Evolutionary conservation across 192 early-diverging fungal species (phyloP), one percentile per base, ranked within the genome.

Genomic region (Coemansia sp.): DNA sequence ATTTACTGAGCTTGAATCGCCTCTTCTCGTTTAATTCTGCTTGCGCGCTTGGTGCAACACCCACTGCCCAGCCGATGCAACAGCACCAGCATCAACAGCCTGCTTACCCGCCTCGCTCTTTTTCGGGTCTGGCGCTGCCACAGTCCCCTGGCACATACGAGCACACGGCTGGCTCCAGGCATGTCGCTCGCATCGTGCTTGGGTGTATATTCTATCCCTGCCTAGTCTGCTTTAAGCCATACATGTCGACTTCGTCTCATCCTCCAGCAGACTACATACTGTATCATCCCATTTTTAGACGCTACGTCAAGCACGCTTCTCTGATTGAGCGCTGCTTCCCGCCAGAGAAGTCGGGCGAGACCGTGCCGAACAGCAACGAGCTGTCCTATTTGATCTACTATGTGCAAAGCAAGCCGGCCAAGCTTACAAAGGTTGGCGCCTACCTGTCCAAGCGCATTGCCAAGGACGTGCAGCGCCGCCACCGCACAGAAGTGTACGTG

Each of bases 371-470:
- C 53, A 78, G 85, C 40, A 85, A 82, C 46, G 85, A 90, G 57
- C 85, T 97, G 5, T 92, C 91, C 15, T 87, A 90, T 50, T 80
- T 97, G 39, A 78, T 90, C 8, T 94, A 89, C 74, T 97, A 97
- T 62, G 89, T 90, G 22, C 84, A 82, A 34, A 83, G 87, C 42
- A 87, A 90, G 59, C 92, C 92, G 3, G 87, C 88, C 11, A 97
- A 97, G 67, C 80, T 94, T 42, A 80, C 86, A 43, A 97, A 97
- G 68, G 90, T 94, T 32, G 94, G 92, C 54, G 69, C 72, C 5
- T 92, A 84, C 64, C 71, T 97, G 19, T 88, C 90, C 48, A 85
- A 82, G 56, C 82, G 85, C 58, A 80, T 85, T 10, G 66, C 71
- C 27, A 64, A 68, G 30, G 92, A 97, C 50, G 63, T 86, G 36